A percentile compares a stretch with the other conserved stretches of the same genome.
Evolutionary conservation across 768 basidiomycete species (phyloP).

Genomic region (Lentinula edodes): DNA sequence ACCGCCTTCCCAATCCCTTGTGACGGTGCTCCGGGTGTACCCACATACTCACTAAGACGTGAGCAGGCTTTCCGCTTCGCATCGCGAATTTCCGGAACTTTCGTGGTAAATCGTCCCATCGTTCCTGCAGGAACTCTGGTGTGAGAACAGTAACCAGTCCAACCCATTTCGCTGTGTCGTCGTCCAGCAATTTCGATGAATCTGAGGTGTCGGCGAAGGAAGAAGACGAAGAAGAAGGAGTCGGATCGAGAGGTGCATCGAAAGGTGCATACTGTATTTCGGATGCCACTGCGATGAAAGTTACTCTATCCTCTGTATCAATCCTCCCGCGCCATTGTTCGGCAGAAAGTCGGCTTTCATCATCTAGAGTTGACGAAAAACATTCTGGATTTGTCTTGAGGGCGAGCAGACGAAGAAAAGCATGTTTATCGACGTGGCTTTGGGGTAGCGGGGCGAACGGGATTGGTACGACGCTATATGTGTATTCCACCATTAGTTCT

Average conservation of each 20-base stretch:
- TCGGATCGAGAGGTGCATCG: not conserved
- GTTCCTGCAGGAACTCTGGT: slow-evolving; percentile 9
- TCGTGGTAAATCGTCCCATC: not conserved
- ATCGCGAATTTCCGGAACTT: not conserved
- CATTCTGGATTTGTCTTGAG: slow-evolving; percentile 23
- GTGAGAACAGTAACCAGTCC: slow-evolving; percentile 15
- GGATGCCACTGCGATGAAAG: slow-evolving; percentile 13
- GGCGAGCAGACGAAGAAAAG: slow-evolving; percentile 18
- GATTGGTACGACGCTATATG: slow-evolving; percentile 12
- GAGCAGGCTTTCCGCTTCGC: not conserved
- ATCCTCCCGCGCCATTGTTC: slow-evolving; percentile 21
- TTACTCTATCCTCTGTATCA: slow-evolving; percentile 15
- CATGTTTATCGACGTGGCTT: slow-evolving; percentile 15
- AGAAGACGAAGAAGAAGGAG: not conserved
- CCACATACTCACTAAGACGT: slow-evolving; percentile 18
- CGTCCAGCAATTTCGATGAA: not conserved
- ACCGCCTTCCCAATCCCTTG: slow-evolving; percentile 8
- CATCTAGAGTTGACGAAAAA: slow-evolving; percentile 21
- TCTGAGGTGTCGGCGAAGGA: not conserved
- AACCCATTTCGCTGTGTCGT: slow-evolving; percentile 10
- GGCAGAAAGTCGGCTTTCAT: slow-evolving; percentile 17
- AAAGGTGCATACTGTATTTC: not conserved
- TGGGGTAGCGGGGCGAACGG: slow-evolving; percentile 14
- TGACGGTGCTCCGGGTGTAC: slow-evolving; percentile 18
- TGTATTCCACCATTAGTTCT: not conserved